These are phyloP conservation scores for Acorus gramineus DNA, from an alignment of 106 monocot species.

Conservation along the genomic window DNA sequence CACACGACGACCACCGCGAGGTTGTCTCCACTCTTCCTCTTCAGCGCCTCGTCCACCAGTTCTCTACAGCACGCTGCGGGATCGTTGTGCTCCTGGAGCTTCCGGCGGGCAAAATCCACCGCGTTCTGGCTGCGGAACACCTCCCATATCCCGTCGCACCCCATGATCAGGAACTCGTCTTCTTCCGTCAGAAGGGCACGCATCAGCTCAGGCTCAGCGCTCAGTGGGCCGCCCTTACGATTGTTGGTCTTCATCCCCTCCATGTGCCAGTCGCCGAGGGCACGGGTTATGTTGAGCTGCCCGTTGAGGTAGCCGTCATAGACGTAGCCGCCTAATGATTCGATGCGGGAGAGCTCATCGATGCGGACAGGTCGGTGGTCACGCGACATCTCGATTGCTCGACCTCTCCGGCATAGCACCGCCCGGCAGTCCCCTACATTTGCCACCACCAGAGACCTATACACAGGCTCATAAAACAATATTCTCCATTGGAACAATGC, in stretches of 20 bases:
- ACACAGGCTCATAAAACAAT: no score
- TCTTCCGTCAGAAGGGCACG: conserved; percentile 19
- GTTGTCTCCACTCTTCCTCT: conserved; percentile 17
- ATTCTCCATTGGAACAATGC: not conserved
- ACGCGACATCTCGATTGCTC: conserved; percentile 15
- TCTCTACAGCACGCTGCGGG: conserved; percentile 15
- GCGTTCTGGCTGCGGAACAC: conserved; percentile 26
- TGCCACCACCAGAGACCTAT: conserved; percentile 16
- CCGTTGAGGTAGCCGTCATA: conserved; percentile 22
- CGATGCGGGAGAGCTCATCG: conserved; percentile 13
- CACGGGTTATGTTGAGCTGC: conserved; percentile 18
- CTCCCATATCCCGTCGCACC: conserved; percentile 24
- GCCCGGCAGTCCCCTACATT: conserved; percentile 32
- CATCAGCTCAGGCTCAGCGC: conserved; percentile 28
- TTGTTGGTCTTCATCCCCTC: conserved; percentile 17
- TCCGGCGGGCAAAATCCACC: conserved; percentile 10
- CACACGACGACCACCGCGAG: conserved; percentile 19
- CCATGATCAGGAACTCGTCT: conserved; percentile 25
- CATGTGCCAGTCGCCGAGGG: conserved; percentile 33
- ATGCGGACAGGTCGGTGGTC: conserved; percentile 15
- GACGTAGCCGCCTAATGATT: conserved; percentile 15
- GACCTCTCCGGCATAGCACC: conserved; percentile 17
- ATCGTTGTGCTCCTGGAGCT: conserved; percentile 19
- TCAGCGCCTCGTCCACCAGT: conserved; percentile 17
- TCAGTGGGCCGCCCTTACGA: conserved; percentile 20